Percentiles rank a stretch among this genome's conserved stretches.
These are phyloP conservation scores for Pichia sp. DNA, from an alignment of 1,139 yeast species.

Conservation along the genomic window DNA sequence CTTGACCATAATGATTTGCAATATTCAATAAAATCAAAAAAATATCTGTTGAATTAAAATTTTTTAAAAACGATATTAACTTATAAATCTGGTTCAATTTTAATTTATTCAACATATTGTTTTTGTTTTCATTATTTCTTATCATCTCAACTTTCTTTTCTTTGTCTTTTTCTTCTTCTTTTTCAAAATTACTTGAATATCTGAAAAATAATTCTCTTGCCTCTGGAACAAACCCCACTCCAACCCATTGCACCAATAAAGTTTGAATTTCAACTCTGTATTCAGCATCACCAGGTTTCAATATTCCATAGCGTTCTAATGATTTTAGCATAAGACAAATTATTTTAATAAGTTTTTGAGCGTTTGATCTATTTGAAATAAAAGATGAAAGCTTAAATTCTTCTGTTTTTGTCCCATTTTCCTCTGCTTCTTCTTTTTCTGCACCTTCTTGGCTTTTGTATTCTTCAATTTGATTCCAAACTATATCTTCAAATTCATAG, in stretches of 20 bases:
- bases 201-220: conserved; percentile 31
- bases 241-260: conserved; percentile 57
- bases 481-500: conserved; percentile 30
- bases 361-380: conserved; percentile 33
- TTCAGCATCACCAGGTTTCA: conserved; percentile 41
- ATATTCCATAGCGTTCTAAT: conserved; percentile 39
- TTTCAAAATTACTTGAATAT: conserved; percentile 9
- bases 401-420: not conserved
- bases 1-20: conserved; percentile 17
- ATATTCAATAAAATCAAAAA: conserved; percentile 20
- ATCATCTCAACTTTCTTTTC: not conserved
- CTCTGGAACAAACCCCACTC: conserved; percentile 38
- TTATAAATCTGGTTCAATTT: not conserved
- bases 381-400: conserved; percentile 12
- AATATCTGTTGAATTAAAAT: conserved; percentile 4
- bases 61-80: conserved; percentile 1
- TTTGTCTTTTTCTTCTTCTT: not conserved
- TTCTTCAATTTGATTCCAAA: conserved; percentile 10
- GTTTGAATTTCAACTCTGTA: conserved; percentile 52
- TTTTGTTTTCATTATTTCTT: not conserved
- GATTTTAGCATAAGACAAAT: conserved; percentile 58
- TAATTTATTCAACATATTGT: not conserved
- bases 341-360: conserved; percentile 45
- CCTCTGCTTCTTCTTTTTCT: not conserved
- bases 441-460: not conserved